Evolutionary conservation across 345 rosid species (phyloP).

Genomic region (Carallia brachiata): DNA sequence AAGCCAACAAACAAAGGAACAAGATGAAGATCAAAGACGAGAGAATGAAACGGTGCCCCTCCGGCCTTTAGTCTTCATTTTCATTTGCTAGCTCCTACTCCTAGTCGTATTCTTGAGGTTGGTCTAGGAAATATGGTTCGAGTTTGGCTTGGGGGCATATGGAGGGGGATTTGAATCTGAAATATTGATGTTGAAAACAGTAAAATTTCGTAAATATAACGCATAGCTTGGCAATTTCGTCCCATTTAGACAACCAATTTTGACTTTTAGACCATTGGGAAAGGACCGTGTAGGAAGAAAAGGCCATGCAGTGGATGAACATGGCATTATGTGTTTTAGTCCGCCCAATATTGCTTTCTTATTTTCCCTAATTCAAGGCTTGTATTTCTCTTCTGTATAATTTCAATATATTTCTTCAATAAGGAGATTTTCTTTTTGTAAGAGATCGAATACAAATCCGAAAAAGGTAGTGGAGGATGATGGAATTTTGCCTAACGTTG

Average conservation of each 20-base stretch:
- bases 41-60: constrained; percentile 42
- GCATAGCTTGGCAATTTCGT: constrained; percentile 28
- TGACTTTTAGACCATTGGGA: constrained; percentile 29
- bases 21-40: constrained; percentile 57
- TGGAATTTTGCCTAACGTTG: background rate
- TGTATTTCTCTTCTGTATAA: no score
- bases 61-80: constrained; percentile 30
- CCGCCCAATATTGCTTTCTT: no score
- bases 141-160: background rate
- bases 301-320: no score
- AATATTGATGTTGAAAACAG: background rate
- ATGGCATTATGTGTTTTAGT: no score
- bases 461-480: background rate
- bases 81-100: background rate
- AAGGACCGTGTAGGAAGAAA: constrained; percentile 3
- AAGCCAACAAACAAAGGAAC: constrained; percentile 57
- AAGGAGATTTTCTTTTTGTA: no score
- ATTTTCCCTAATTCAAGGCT: no score
- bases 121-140: background rate
- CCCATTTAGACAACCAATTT: constrained; percentile 24
- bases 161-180: constrained; percentile 1
- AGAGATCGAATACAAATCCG: no score
- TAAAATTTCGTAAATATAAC: constrained; percentile 11
- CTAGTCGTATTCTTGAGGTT: background rate
- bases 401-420: no score